Evolutionary conservation across 768 basidiomycete genomes (phyloP).

Genomic region (Multifurca ochricompacta): DNA sequence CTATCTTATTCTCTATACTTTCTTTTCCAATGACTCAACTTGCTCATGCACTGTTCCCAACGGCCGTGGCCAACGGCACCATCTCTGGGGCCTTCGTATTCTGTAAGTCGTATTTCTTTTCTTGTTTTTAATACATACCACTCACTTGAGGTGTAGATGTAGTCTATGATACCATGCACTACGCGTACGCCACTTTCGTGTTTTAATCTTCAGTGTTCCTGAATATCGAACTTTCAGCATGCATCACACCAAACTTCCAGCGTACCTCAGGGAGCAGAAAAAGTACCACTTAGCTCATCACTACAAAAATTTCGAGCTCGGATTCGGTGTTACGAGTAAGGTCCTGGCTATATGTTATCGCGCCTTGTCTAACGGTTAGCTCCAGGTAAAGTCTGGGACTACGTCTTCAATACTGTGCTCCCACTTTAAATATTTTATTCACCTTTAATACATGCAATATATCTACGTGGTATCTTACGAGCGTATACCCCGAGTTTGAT

Average conservation of each 20-base stretch:
- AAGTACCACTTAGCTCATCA: constrained; percentile 97
- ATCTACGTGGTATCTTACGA: not conserved
- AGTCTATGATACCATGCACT: constrained; percentile 87
- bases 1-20: constrained; percentile 66
- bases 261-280: constrained; percentile 89
- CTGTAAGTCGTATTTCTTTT: constrained; percentile 39
- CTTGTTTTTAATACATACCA: not conserved
- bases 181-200: constrained; percentile 50
- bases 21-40: constrained; percentile 83
- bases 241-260: constrained; percentile 80
- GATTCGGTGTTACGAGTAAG: constrained; percentile 91
- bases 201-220: not conserved
- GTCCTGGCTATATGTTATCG: constrained; percentile 10
- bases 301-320: constrained; percentile 97
- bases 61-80: constrained; percentile 81
- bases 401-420: constrained; percentile 79
- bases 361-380: constrained; percentile 5
- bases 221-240: constrained; percentile 36
- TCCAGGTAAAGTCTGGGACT: constrained; percentile 88
- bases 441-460: not conserved
- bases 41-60: constrained; percentile 74
- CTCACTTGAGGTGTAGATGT: constrained; percentile 43
- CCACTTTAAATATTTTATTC: constrained; percentile 37
- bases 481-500: constrained; percentile 1
- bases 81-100: constrained; percentile 74